Conservation (phyloP, 352 stramenopile genomes). For the Phytophthora tentaculata region DNA sequence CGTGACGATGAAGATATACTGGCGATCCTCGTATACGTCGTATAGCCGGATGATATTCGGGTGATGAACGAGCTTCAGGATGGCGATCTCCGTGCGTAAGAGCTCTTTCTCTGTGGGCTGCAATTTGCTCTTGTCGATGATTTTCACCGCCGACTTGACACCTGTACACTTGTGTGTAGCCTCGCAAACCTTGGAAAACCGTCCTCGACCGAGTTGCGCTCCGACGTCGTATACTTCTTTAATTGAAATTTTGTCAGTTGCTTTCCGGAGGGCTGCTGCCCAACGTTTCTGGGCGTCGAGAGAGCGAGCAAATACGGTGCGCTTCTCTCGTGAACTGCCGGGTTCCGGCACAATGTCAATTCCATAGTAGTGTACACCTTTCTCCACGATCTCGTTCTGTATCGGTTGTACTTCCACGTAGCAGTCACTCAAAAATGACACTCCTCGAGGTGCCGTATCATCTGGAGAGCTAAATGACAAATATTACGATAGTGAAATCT, state of each 20-base stretch:
- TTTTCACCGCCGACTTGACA: constrained; percentile 90
- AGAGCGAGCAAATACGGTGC: constrained; percentile 85
- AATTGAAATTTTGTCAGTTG: constrained; percentile 90
- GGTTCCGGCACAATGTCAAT: constrained; percentile 88
- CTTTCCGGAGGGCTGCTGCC: constrained; percentile 72
- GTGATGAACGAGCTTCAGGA: constrained; percentile 93
- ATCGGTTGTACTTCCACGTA: constrained; percentile 69
- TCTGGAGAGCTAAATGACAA: constrained; percentile 51
- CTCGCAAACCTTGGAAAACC: constrained; percentile 91
- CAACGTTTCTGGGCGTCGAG: constrained; percentile 82
- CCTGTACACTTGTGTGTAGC: constrained; percentile 66
- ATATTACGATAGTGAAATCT: background rate
- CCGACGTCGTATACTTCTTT: constrained; percentile 92
- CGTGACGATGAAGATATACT: constrained; percentile 98
- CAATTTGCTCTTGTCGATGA: constrained; percentile 93
- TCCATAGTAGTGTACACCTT: constrained; percentile 83
- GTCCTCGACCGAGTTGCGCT: constrained; percentile 84
- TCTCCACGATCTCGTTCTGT: constrained; percentile 73
- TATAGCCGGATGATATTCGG: constrained; percentile 87
- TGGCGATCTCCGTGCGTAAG: constrained; percentile 93
- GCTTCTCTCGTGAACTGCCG: constrained; percentile 68
- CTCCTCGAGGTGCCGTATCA: constrained; percentile 73
- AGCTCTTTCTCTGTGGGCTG: constrained; percentile 89
- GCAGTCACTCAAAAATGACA: constrained; percentile 83
- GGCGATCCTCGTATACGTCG: constrained; percentile 93